Conservation (phyloP, 1,284 basidiomycete species). For the Malassezia sympodialis region DNA sequence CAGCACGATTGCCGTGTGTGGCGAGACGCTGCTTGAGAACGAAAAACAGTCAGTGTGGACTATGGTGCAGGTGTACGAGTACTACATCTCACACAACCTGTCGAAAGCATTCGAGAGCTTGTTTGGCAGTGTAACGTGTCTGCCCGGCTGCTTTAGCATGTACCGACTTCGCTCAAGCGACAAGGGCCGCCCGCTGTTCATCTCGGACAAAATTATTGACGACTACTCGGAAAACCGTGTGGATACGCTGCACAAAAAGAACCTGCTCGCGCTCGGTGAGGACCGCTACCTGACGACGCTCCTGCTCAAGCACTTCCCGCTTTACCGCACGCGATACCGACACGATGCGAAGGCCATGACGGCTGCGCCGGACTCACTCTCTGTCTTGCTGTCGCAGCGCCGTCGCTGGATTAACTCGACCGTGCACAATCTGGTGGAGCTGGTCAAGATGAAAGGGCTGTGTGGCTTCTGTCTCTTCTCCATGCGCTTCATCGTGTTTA, state of each 20-base stretch:
- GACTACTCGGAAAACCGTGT: conserved; percentile 94
- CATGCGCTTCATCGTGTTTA: conserved; percentile 95
- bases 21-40: conserved; percentile 80
- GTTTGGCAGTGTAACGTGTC: conserved; percentile 94
- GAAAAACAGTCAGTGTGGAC: conserved; percentile 86
- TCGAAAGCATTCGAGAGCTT: conserved; percentile 94
- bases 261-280: conserved; percentile 88
- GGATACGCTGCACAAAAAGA: conserved; percentile 81
- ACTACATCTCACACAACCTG: conserved; percentile 58
- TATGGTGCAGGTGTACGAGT: conserved; percentile 76
- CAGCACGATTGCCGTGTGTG: conserved; percentile 83
- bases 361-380: conserved; percentile 62
- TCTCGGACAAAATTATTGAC: conserved; percentile 72
- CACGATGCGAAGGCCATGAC: conserved; percentile 72
- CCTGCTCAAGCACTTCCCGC: conserved; percentile 60
- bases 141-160: conserved; percentile 58
- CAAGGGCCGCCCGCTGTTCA: conserved; percentile 48
- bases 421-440: conserved; percentile 87
- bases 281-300: conserved; percentile 95
- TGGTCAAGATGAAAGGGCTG: conserved; percentile 81
- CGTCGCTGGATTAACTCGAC: conserved; percentile 99
- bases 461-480: conserved; percentile 87
- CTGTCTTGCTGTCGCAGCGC: conserved; percentile 87
- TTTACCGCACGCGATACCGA: conserved; percentile 77
- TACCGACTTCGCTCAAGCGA: conserved; percentile 45